These are phyloP conservation scores for Aspergillus terreus DNA, from an alignment of 2,329 filamentous ascomycete genomes.

Conservation along the genomic window DNA sequence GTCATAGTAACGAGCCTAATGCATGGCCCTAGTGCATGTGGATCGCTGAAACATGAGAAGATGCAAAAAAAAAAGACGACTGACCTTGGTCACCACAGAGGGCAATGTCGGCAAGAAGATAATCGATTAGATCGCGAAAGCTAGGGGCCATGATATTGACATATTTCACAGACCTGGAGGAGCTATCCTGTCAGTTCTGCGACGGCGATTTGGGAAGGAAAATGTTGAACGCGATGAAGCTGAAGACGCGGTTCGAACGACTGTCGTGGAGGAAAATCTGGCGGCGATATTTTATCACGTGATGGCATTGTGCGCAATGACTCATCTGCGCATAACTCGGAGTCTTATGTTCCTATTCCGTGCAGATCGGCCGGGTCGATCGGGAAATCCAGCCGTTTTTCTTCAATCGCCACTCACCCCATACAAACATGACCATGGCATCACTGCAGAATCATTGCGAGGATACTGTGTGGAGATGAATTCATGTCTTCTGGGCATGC, in stretches of 20 bases:
- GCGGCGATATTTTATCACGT: not conserved
- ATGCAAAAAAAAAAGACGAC: slow-evolving; percentile 16
- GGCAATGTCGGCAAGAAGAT: slow-evolving; percentile 57
- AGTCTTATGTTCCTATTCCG: not conserved
- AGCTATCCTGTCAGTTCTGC: slow-evolving; percentile 7
- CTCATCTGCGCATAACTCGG: not conserved
- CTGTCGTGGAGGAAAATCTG: slow-evolving; percentile 15
- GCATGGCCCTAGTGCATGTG: not conserved
- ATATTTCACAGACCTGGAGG: slow-evolving; percentile 7
- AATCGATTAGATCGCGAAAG: slow-evolving; percentile 56
- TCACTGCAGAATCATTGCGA: too few species aligned
- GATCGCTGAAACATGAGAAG: slow-evolving; percentile 11
- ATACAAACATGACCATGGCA: not conserved
- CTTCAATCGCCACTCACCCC: not conserved
- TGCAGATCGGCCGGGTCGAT: slow-evolving; percentile 5
- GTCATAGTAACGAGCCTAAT: too few species aligned
- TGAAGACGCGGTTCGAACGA: slow-evolving; percentile 29
- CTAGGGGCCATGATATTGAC: slow-evolving; percentile 43
- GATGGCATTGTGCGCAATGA: too few species aligned
- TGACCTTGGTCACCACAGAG: slow-evolving; percentile 54
- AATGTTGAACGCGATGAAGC: slow-evolving; percentile 2
- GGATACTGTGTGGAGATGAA: too few species aligned
- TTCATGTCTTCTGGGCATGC: not conserved
- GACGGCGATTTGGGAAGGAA: not conserved
- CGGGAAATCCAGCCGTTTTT: not conserved